Evolutionary conservation across 148 eudicot species (phyloP).

Genomic region (Silene latifolia): DNA sequence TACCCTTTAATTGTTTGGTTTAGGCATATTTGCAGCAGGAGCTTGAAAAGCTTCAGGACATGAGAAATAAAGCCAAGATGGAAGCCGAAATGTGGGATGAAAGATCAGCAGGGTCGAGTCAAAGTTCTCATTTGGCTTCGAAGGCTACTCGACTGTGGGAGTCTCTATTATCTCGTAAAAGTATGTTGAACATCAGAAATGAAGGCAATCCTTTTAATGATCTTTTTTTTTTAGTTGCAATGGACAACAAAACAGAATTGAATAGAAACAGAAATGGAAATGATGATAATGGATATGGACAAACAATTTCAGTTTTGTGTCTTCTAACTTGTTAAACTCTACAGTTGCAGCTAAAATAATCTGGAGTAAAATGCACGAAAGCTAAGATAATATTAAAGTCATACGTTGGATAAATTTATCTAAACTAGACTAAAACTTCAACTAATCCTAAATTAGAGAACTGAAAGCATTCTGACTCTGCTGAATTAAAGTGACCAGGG

Average conservation of each 20-base stretch:
- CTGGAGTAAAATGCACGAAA: not conserved
- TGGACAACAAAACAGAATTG: not conserved
- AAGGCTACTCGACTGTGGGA: slow-evolving; percentile 97
- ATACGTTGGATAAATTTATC: not conserved
- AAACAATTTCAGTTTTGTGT: not conserved
- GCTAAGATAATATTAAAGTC: not conserved
- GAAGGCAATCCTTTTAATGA: not conserved
- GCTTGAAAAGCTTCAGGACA: slow-evolving; percentile 86
- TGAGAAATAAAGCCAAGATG: slow-evolving; percentile 93
- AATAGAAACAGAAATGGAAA: not conserved
- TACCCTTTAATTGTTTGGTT: slow-evolving; percentile 18
- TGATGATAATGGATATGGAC: not conserved
- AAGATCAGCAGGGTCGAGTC: slow-evolving; percentile 89
- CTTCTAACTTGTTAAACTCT: not conserved
- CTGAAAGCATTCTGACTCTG: not conserved
- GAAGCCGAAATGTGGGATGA: slow-evolving; percentile 98
- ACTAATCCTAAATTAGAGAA: not conserved
- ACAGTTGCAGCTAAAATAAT: not conserved
- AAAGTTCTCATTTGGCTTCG: slow-evolving; percentile 96
- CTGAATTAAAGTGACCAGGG: not conserved
- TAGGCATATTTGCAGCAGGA: slow-evolving; percentile 98
- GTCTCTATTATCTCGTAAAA: slow-evolving; percentile 82
- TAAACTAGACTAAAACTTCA: too few relatives aligned
- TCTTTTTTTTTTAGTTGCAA: not conserved
- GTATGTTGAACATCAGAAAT: slow-evolving; percentile 41